Base-by-base conservation (phyloP, 768 basidiomycete species). In the Basidioascus undulatus region DNA sequence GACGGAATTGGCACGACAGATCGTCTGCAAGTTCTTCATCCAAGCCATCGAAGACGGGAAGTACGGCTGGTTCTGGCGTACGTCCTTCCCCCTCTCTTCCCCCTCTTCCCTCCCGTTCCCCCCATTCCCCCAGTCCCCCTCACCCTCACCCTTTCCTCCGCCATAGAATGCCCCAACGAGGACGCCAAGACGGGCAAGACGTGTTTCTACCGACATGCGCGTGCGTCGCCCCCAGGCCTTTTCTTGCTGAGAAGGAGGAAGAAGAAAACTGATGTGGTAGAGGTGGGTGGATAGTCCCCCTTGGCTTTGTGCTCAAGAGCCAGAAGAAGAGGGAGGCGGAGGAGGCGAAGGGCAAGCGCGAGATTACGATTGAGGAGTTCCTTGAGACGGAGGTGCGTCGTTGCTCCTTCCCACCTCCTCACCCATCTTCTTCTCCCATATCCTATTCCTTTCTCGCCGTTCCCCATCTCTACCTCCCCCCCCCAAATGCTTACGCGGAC, bases 1-100 rank as follows among this genome's bases (percentile, higher is more conserved):
- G 16, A 4, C 39, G 36, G 3, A 27, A 37, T 16, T 31, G 34
- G 5, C 41, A 41, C 39, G 39, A 9, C 40, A 89, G 80, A 92
- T 98, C 54, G 89, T 98, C 4, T 98, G 92, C 73, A 96, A 89
- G 59, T 72, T 62, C 62, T 98, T 98, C 55, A 79, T 98, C 51
- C 74, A 89, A 54, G 89, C 92, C 35, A 89, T 98, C 55, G 92
- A 98, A 57, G 64, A 66, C 3, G 72, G 80, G 55, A 86, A 83
- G 67, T 80, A 55, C 44, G 65, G 60, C 30, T 59, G 58, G 59
- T 61, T 59, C 56, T 58, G 42, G n/a, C 54, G 55, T 57, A 9
- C 4, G 7, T 16, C 39, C 25, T 40, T 21, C 20, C 26, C 26
- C 21, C 16, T 11, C 15, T 34, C 15, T 36, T 23, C n/a, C n/a